Evolutionary conservation across 768 basidiomycete species (phyloP), one percentile per base, ranked within the genome.

Genomic region (Agaricus sinodeliciosus): DNA sequence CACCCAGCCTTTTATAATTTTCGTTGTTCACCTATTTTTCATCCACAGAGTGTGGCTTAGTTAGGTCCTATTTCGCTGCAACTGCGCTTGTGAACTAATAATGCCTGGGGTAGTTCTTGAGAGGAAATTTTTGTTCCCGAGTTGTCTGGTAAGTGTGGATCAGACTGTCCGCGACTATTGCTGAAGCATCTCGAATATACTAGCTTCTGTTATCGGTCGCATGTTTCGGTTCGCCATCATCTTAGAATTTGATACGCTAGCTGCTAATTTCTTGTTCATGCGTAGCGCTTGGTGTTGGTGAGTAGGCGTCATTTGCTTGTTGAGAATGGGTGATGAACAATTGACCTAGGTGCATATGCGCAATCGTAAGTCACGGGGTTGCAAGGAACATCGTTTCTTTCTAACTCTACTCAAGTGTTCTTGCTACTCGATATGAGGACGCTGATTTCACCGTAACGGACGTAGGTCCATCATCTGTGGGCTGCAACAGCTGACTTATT

Each of bases 11-110:
- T 39, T 39, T 12, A 31, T 43, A 9, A 42, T 50, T 12, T n/a
- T 50, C 31, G 28, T 43, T 25, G 34, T 27, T 13, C 49, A 50
- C 13, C 15, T 50, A 9, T 50, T 50, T n/a, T 50, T 43, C 34
- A 34, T 27, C 1, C 49, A 43, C 22, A 42, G 43, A 43, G 42
- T 50, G 19, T 50, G 49, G 49, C 8, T 50, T 8, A 11, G 49
- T 50, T 16, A 35, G 49, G 3, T 3, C 7, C 31, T 11, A 7
- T 22, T 28, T 43, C 26, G 16, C 15, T n/a, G 6, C 12, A 5
- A 39, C 2, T 39, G 2, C 13, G 4, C 37, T n/a, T 7, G 37
- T 16, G 13, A 12, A 39, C 31, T 31, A 4, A 31, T 11, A 7
- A 8, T 11, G 11, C 7, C 8, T 7, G 31, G 11, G 11, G 8